Conservation (phyloP, 139 green algal species). For the Prasinococcaceae sp. region DNA sequence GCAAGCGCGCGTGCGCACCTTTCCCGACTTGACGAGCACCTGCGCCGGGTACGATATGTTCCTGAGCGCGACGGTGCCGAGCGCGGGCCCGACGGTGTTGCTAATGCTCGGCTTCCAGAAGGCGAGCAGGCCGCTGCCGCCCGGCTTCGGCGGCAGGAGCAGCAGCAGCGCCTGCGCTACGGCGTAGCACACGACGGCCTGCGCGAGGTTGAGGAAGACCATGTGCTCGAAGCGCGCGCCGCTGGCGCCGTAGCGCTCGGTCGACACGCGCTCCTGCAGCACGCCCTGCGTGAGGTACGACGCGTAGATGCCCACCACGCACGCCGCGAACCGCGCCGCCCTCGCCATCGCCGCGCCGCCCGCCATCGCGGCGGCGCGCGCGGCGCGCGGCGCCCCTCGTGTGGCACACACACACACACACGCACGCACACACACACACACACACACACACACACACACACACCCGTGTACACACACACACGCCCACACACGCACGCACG, state of each 20-base stretch:
- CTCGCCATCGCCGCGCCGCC: too few species aligned
- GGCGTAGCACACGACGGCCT: constrained; percentile 74
- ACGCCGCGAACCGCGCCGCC: constrained; percentile 41
- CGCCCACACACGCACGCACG: too few species aligned
- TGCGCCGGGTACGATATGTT: constrained; percentile 65
- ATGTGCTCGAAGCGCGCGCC: constrained; percentile 62
- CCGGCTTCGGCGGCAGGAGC: too few species aligned
- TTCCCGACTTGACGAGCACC: constrained; percentile 91
- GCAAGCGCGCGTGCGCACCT: too few species aligned
- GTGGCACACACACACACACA: too few species aligned
- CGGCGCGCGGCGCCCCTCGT: too few species aligned
- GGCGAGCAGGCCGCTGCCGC: constrained; percentile 29
- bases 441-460: too few species aligned
- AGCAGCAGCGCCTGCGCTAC: too few species aligned
- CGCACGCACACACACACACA: too few species aligned
- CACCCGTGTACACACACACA: too few species aligned
- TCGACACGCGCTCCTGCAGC: constrained; percentile 71
- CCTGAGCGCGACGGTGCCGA: constrained; percentile 73
- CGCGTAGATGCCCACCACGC: constrained; percentile 70
- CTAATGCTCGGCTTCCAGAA: constrained; percentile 71
- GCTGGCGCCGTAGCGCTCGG: constrained; percentile 46
- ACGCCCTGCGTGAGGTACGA: constrained; percentile 82
- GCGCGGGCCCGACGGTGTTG: constrained; percentile 76
- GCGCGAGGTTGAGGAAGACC: constrained; percentile 70
- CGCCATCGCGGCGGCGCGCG: too few species aligned